These are phyloP conservation scores for Panicum virgatum DNA, from an alignment of 202 grass and related monocot genomes.

Conservation along the genomic window DNA sequence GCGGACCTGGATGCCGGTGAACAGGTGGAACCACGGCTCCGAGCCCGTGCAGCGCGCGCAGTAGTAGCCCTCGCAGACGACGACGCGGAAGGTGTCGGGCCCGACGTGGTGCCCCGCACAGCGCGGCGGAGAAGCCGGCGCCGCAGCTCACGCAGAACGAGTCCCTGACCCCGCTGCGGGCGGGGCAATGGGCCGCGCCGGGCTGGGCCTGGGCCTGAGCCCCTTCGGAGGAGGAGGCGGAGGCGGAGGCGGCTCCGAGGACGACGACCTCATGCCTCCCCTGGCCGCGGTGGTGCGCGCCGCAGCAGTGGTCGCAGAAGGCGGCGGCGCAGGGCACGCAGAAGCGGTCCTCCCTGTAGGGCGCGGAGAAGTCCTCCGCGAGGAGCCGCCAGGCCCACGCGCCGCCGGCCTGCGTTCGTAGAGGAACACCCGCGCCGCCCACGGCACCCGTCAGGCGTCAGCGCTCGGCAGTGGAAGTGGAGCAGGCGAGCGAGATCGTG, in stretches of 20 bases:
- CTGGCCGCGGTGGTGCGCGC: constrained; percentile 10
- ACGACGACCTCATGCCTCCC: constrained; percentile 15
- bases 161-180: neutral
- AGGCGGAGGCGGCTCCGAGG: neutral
- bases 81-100: constrained; percentile 12
- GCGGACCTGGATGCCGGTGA: neutral
- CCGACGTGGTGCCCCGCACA: constrained; percentile 5
- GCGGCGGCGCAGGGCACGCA: constrained; percentile 21
- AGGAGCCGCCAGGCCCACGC: neutral
- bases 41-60: neutral
- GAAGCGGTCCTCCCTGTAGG: constrained; percentile 17
- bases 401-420: neutral
- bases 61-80: neutral
- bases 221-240: neutral
- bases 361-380: constrained; percentile 16
- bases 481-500: neutral
- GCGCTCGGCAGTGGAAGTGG: neutral
- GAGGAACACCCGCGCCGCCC: neutral
- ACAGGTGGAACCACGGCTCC: constrained; percentile 1
- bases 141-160: constrained; percentile 20
- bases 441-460: neutral
- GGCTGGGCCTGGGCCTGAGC: no score
- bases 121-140: constrained; percentile 19
- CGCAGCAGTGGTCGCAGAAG: constrained; percentile 33
- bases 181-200: neutral